Evolutionary conservation across 2,329 filamentous ascomycete genomes (phyloP), one percentile per base, ranked within the genome.

Genomic region (Exserohilum rostratum): DNA sequence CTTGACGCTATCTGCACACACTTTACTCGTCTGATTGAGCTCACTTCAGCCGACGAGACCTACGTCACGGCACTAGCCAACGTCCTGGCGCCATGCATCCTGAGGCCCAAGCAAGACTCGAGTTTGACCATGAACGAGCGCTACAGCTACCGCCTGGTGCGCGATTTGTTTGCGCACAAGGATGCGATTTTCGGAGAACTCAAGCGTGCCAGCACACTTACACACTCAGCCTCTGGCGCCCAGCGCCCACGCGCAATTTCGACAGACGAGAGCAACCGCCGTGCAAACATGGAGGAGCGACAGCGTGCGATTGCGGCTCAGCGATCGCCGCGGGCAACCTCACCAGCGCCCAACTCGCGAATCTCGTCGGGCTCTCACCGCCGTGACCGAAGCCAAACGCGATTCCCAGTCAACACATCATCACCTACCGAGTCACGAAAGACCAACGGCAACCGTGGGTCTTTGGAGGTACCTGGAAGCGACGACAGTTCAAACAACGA

Each of bases 1-100:
- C 86, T 99, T 55, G 95, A 99, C 76, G 95, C 95, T 35, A 90
- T 96, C 72, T 96, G 96, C 83, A 98, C 96, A 63, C 95, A 99
- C 78, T 98, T 99, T 75, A 97, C 93, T 34, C 90, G 95, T 57
- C 82, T 99, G 56, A 96, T 99, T 71, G 95, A 99, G 75, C 83
- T 99, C 60, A 99, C 95, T 2, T 98, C 93, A 12, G 95, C 95
- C 29, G 93, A 96, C 65, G 95, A 99, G 72, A 80, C 86, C 38
- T 99, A 96, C 71, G 79, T 96, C 53, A 74, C 87, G 11, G 80
- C 87, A 33, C 84, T 99, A 34, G 90, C 92, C 2, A 86, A 87
- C 22, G 79, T 82, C 5, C 81, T 99, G 39, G 90, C 92, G 1
- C 90, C 92, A 5, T 97, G 92, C 73, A 87, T 99, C 62, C 83